Conservation (phyloP, 768 basidiomycete genomes). For the Sutorius australiensis region DNA sequence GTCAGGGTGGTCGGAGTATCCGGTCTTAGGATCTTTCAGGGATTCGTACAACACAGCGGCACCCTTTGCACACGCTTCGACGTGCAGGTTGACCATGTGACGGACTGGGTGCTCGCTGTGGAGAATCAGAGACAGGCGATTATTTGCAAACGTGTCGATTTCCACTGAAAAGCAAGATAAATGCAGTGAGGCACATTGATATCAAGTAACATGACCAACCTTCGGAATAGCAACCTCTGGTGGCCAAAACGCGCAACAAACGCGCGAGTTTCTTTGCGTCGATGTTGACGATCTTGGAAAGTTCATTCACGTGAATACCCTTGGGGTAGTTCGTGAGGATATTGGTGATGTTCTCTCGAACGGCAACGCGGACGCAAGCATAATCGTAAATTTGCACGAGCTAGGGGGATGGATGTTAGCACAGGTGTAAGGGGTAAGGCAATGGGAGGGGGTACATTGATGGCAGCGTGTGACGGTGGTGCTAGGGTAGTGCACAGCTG, state of each 20-base stretch:
- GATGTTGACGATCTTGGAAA: conserved; percentile 20
- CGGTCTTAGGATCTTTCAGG: conserved; percentile 22
- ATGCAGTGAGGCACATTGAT: background rate
- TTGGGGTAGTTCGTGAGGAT: conserved; percentile 26
- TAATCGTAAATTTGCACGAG: conserved; percentile 27
- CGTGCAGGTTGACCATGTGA: conserved; percentile 19
- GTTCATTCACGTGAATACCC: conserved; percentile 30
- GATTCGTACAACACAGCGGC: conserved; percentile 24
- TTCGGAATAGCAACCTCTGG: conserved; percentile 31
- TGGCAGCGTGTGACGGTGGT: conserved; percentile 31
- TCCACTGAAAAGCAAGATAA: conserved; percentile 19
- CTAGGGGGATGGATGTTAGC: conserved; percentile 1
- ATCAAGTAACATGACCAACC: conserved; percentile 16
- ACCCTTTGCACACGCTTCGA: conserved; percentile 17
- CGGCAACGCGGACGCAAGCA: conserved; percentile 28
- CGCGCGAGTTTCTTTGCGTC: conserved; percentile 29
- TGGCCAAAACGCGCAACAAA: conserved; percentile 28
- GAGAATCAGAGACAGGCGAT: conserved; percentile 31
- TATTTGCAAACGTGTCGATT: conserved; percentile 33
- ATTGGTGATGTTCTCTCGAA: conserved; percentile 28
- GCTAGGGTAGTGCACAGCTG: conserved; percentile 35
- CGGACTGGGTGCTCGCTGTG: conserved; percentile 20
- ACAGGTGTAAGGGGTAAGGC: background rate
- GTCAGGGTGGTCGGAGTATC: conserved; percentile 17
- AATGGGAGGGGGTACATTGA: conserved; percentile 22